Base-by-base conservation (phyloP, 1,284 basidiomycete species). In the Meira nashicola region DNA sequence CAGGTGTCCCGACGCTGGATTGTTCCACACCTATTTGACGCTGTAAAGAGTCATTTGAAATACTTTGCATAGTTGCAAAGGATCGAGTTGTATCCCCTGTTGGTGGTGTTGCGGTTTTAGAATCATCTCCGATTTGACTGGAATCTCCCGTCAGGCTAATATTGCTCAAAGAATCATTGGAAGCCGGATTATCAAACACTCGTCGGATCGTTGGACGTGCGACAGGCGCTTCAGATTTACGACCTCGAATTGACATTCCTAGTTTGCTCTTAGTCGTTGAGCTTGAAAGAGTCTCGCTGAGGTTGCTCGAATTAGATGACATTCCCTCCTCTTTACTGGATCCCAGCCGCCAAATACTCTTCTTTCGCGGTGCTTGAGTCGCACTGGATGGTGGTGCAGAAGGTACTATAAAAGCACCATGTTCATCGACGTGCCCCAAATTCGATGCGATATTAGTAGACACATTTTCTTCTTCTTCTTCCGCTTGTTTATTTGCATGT, bases 161-260 rank as follows among this genome's bases (percentile, higher is more conserved):
- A 33, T 33, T 33, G 28, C 8, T 33, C 28, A 33, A 33, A 33
- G 28, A 33, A 33, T 33, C 28, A 33, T 33, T 33, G 28, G 28
- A 33, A 48, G 17, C 21, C 14, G 46, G 17, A 14, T 48, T 23
- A 23, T 48, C 46, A 48, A 48, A 48, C 21, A 48, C 23, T 25
- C 46, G 17, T 48, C 46, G 17, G 21, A 48, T 48, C 46, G 21
- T 48, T 7, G 46, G 46, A 5, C 46, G 46, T 39, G 25, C 51
- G 12, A 48, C 21, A 2, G 51, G 41, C 19, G 43, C 43, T 5
- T 53, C 39, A 14, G 41, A 14, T 28, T 53, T 44, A 23, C 41
- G n/a, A 8, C 51, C 41, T 39, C 39, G 51, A 21, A 40, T 17
- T 5, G 19, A 23, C 25, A n/a, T 17, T 23, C 47, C 54, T 51